Evolutionary conservation across 2,329 filamentous ascomycete species (phyloP).

Genomic region (Rutstroemia sp.): DNA sequence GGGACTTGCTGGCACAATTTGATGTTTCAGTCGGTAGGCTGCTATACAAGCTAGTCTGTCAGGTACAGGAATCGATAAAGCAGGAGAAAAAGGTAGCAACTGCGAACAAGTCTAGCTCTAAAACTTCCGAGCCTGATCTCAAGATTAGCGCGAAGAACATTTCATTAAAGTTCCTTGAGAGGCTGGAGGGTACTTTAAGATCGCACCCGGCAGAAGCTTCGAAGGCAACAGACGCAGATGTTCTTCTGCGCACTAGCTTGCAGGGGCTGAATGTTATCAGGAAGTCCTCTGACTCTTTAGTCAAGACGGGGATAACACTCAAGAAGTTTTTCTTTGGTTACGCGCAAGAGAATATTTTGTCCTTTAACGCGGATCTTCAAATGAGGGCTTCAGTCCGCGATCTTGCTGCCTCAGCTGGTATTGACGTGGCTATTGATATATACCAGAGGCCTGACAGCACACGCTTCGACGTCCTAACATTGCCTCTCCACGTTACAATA

Average conservation of each 20-base stretch:
- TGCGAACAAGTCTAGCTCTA: slow-evolving; percentile 6
- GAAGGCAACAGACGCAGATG: slow-evolving; percentile 16
- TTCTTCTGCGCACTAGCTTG: slow-evolving; percentile 25
- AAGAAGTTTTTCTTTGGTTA: slow-evolving; percentile 57
- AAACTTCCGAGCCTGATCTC: slow-evolving; percentile 10
- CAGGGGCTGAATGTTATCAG: slow-evolving; percentile 23
- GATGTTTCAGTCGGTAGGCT: slow-evolving; percentile 30
- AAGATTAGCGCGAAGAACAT: slow-evolving; percentile 23
- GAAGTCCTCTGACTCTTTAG: slow-evolving; percentile 11
- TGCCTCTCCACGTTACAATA: slow-evolving; percentile 68
- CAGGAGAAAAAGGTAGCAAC: slow-evolving; percentile 7
- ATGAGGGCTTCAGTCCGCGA: slow-evolving; percentile 54
- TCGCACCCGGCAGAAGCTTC: slow-evolving; percentile 8
- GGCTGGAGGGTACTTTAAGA: slow-evolving; percentile 24
- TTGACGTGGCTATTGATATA: slow-evolving; percentile 50
- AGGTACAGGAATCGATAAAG: slow-evolving; percentile 21
- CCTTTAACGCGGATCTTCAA: slow-evolving; percentile 50
- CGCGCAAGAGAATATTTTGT: slow-evolving; percentile 53
- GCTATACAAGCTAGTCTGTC: slow-evolving; percentile 24
- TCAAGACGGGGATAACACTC: slow-evolving; percentile 30
- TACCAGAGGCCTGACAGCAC: slow-evolving; percentile 37
- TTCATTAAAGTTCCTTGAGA: slow-evolving; percentile 27
- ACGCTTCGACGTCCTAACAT: slow-evolving; percentile 60
- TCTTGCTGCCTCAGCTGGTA: slow-evolving; percentile 47
- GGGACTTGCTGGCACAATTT: slow-evolving; percentile 25